Base-by-base conservation (phyloP, 139 green algal genomes). In the Astrephomene gubernaculifera region DNA sequence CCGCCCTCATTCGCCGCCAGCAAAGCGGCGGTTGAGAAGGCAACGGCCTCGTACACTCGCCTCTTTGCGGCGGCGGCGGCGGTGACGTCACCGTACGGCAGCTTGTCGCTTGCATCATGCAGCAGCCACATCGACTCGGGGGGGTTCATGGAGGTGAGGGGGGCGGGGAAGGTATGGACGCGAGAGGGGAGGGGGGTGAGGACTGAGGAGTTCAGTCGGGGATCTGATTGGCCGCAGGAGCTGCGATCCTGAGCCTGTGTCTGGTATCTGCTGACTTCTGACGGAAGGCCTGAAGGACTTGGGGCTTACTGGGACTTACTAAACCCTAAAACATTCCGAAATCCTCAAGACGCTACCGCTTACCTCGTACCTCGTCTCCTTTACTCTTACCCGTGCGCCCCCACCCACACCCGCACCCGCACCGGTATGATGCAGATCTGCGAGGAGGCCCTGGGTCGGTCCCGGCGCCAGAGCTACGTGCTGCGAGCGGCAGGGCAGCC, bases 1-100 rank as follows among this genome's bases (percentile, higher is more conserved):
- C 88, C 88, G 25, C 88, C 88, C 12, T 87, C 80, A 35, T 94
- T 94, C 68, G 88, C 89, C 12, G 89, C 91, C 41, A 92, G 79
- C 73, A 89, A 92, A 82, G 36, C 45, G 41, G 44, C 82, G 0
- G 85, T 92, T n/a, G 72, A 83, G 2, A 90, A 86, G 38, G 91
- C 87, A 1, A 31, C 45, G 4, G 82, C 79, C 4, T 84, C 81
- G 53, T 94, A 94, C 73, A 81, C 88, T 53, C 52, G 67, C 49
- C 45, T 89, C 60, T 90, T 92, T 54, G 67, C 78, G 6, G 41
- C 81, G 0, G 82, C 82, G 5, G 86, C 89, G 19, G 68, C 29
- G 14, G 86, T 90, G 21, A 90, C 86, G 21, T 57, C 64, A 14
- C 69, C 82, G 44, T 79, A 88, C n/a, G 90, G 90, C 27, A 43